Conservation (phyloP, 2,329 filamentous ascomycete species). For the Hypoxylon sp. region DNA sequence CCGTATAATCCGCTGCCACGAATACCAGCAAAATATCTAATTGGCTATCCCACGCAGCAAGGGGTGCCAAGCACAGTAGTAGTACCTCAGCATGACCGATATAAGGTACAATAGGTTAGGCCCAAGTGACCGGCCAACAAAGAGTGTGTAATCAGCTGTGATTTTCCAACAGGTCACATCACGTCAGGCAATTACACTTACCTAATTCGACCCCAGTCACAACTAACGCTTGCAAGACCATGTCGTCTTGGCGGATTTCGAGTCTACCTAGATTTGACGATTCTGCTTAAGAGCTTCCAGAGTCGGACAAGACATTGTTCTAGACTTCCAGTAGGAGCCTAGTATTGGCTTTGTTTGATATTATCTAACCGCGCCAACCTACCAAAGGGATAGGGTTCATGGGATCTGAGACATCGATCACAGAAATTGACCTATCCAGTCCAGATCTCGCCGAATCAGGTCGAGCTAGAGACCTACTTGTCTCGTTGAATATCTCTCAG, state of each 20-base stretch:
- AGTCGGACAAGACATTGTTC: conserved; percentile 12
- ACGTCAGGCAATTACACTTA: not conserved
- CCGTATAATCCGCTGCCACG: conserved; percentile 43
- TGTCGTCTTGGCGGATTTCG: conserved; percentile 1
- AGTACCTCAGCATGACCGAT: conserved; percentile 27
- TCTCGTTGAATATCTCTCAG: not conserved
- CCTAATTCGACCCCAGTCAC: conserved; percentile 12
- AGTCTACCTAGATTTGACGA: not conserved
- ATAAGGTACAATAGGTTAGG: conserved; percentile 22
- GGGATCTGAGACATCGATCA: conserved; percentile 24
- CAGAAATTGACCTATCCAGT: conserved; percentile 14
- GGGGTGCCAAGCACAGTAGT: conserved; percentile 37
- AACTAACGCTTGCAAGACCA: conserved; percentile 1
- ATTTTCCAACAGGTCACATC: conserved; percentile 15
- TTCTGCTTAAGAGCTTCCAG: conserved; percentile 9
- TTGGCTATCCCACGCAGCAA: conserved; percentile 30
- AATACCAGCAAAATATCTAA: conserved; percentile 31
- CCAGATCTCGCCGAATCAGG: conserved; percentile 12
- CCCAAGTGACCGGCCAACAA: conserved; percentile 29
- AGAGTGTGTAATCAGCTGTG: conserved; percentile 29
- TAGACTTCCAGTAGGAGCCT: not conserved
- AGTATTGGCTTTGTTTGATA: not conserved
- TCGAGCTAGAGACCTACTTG: not conserved
- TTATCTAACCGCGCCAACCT: conserved; percentile 1
- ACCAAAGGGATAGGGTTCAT: conserved; percentile 16